Base-by-base conservation (phyloP, 768 basidiomycete species). In the Kwoniella shandongensis region DNA sequence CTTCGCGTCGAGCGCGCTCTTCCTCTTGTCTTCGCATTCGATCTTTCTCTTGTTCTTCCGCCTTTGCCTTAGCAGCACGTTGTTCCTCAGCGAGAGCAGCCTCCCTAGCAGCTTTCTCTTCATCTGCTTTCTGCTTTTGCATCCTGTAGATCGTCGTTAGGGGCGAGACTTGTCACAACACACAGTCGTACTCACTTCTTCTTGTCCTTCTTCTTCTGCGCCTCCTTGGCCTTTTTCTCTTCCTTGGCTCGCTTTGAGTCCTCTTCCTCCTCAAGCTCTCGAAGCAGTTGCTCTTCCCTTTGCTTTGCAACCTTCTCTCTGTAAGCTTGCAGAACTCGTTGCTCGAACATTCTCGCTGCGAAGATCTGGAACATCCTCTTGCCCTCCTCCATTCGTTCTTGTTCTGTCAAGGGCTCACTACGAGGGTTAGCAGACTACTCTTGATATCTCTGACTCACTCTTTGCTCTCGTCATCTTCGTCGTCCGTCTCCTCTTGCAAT, bases 321-420 rank as follows among this genome's bases (percentile, higher is more conserved):
- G 73, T 94, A 98, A 13, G 94, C 91, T 70, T 91, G 88, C 52
- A 96, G 84, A 36, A 98, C 96, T 22, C 96, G 86, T 78, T 97
- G 94, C 79, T 99, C 96, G 76, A 99, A 98, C 93, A 98, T 96
- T 51, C 96, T 85, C 40, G 96, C 96, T 15, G 96, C 96, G 70
- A 99, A 99, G 78, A 99, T 96, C 63, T 91, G 92, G 81, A 99
- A 99, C 96, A 99, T 99, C 48, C 90, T 85, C 77, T 93, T 91
- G 65, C 96, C 96, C 79, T 98, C 96, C 78, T 97, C 94, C 88
- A 94, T 93, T 79, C 94, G 93, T 79, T 97, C 90, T 77, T 91
- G 89, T 76, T 97, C 93, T 2, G 93, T 92, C 83, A 94, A 56
- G 32, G 66, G 66, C 41, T 70, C 63, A 42, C 66, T 67, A 32